Base-by-base conservation (phyloP, 257 asterid species). In the Penstemon davidsonii region DNA sequence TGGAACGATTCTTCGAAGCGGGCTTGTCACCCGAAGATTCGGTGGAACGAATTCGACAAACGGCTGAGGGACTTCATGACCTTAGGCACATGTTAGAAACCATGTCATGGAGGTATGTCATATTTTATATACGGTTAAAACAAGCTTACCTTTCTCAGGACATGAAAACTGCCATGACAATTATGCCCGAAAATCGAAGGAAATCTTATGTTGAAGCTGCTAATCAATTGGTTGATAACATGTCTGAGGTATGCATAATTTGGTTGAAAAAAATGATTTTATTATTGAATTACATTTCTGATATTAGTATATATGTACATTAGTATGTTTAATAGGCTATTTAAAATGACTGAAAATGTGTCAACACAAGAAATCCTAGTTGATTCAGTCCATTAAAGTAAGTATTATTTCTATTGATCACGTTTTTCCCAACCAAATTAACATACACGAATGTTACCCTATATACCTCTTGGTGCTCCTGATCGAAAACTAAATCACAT, bases 91-190 rank as follows among this genome's bases (percentile, higher is more conserved):
- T 91, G 96, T 72, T 91, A 78, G 97, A 91, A 4, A 75, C 77
- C 11, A 82, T 79, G 84, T 88, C 97, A 1, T 91, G 97, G 97
- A 87, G 84, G 82, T 91, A 87, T 73, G 89, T 91, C 7, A 71
- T 87, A 49, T 80, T 84, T 60, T 91, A 87, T 64, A 82, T 91
- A 56, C 81, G 96, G 0, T 69, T 80, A 12, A 91, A 91, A 46
- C 83, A 85, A 4, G 62, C 91, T 0, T 91, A 88, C 62, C 91
- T 91, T 44, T 74, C 81, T 10, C 76, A 77, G 71, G 85, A 82
- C 77, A 68, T 80, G 83, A 61, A 63, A 71, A 73, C 68, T 62
- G 70, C 78, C 72, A 80, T 91, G 94, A 64, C 77, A 47, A 72
- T 80, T 79, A 86, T 91, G 54, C 94, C 96, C 0, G 81, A 78